Base-by-base conservation (phyloP, 345 rosid species). In the Eucalyptus melliodora region DNA sequence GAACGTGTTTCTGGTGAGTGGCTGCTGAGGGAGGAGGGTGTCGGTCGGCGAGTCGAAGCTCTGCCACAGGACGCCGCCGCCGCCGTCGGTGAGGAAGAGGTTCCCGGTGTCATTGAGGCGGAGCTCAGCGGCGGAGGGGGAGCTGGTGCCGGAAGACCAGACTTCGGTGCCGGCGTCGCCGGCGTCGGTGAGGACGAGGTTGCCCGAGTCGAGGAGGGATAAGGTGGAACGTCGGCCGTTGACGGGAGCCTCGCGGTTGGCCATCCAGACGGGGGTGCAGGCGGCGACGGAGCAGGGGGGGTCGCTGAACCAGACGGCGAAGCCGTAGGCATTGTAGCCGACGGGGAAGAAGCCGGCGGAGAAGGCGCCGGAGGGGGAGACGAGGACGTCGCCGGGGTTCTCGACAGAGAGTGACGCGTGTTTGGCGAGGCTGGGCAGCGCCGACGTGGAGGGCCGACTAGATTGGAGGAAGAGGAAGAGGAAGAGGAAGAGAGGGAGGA, bases 1-100 rank as follows among this genome's bases (percentile, higher is more conserved):
- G 9, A 40, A 4, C 16, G 87, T 86, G 77, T 92, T 86, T 87
- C 86, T 72, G 16, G 91, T 89, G 30, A 92, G 82, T 13, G 42
- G 50, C 88, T 94, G 95, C n/a, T 44, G 26, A 6, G 95, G 94
- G 83, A 94, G 94, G 55, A 93, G 89, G 13, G 93, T 94, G 83
- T 94, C 94, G 5, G 94, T 94, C 4, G 93, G 94, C 19, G 72
- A 90, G 72, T 90, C 89, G 67, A 92, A 91, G 88, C 93, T 92
- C 72, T 91, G 91, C 94, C 94, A 93, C 17, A 88, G 40, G 49
- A 85, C 44, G 49, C n/a, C 44, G 34, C 88, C 60, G 47, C 50
- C 50, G 60, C 37, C 62, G 81, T 82, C n/a, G 1, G 19, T 10
- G n/a, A 93, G 89, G 50, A 91, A 89, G 67, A 92, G 92, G 59